Conservation (phyloP, 331 rosid genomes). For the Dryas integrifolia region DNA sequence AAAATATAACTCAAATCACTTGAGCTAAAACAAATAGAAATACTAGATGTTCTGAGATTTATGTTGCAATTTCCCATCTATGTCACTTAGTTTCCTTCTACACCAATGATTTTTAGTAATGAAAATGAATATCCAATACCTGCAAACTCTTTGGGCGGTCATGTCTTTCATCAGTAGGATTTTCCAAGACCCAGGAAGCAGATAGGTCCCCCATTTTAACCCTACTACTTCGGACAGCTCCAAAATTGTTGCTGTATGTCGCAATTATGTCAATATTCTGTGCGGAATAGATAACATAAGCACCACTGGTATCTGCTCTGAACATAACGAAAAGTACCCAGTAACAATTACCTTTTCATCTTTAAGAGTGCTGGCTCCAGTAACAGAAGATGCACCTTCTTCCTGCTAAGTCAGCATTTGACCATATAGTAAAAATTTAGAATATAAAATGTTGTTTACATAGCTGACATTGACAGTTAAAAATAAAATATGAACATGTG, state of each 20-base stretch:
- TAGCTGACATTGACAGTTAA: background rate
- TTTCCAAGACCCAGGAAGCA: constrained; percentile 90
- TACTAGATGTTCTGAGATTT: background rate
- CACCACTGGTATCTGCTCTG: constrained; percentile 15
- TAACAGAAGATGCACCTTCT: constrained; percentile 33
- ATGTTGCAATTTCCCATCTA: background rate
- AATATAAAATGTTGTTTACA: background rate
- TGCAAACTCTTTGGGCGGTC: constrained; percentile 51
- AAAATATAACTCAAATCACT: background rate
- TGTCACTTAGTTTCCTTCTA: background rate
- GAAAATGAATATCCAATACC: constrained; percentile 40
- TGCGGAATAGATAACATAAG: constrained; percentile 34
- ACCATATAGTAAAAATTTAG: constrained; percentile 18
- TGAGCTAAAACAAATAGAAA: constrained; percentile 14
- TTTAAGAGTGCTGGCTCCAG: constrained; percentile 36
- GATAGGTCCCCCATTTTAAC: constrained; percentile 75
- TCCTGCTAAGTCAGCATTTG: constrained; percentile 42
- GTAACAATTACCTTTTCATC: constrained; percentile 62
- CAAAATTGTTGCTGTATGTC: constrained; percentile 63
- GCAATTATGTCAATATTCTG: constrained; percentile 85
- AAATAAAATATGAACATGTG: background rate
- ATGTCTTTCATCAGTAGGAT: constrained; percentile 47
- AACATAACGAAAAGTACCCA: constrained; percentile 12
- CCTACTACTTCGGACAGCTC: constrained; percentile 62
- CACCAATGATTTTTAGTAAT: background rate